Percentiles rank a stretch among this genome's conserved stretches.
phyloP scores from a whole-genome alignment of 2,329 filamentous ascomycete species.

The Aspergillus ustus region DNA sequence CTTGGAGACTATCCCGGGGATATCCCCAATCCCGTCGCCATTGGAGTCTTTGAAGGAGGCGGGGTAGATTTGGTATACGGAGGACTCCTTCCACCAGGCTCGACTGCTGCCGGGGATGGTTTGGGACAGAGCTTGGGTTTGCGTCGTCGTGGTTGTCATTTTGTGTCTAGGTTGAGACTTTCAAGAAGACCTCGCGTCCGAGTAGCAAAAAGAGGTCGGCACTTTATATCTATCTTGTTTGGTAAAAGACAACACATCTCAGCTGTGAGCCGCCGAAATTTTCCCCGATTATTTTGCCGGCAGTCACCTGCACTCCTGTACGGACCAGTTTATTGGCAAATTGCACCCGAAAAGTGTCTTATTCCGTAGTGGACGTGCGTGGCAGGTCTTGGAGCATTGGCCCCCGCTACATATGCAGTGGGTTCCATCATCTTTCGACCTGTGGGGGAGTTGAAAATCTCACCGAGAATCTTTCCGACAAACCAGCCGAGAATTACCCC shows the following conservation, averaged over 20 bases:
- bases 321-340: no score
- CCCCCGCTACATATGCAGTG: neutral
- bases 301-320: no score
- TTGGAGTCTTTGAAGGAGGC: constrained; percentile 60
- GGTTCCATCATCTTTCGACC: neutral
- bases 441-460: neutral
- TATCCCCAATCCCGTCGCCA: constrained; percentile 64
- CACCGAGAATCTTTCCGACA: neutral
- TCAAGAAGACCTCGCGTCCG: neutral
- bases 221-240: neutral
- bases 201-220: no score
- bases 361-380: no score
- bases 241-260: no score
- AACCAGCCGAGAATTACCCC: neutral
- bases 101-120: neutral
- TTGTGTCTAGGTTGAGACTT: neutral
- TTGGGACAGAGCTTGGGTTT: neutral
- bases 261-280: neutral
- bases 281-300: neutral
- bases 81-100: constrained; percentile 63
- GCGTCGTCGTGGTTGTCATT: neutral
- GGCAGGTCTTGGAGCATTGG: neutral
- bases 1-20: constrained; percentile 67
- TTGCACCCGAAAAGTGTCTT: no score
- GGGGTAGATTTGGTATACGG: constrained; percentile 65